Percentiles rank a stretch among this genome's conserved stretches.
Evolutionary conservation across 2,329 filamentous ascomycete species (phyloP).

Genomic region (Ceratocystiopsis sp.): DNA sequence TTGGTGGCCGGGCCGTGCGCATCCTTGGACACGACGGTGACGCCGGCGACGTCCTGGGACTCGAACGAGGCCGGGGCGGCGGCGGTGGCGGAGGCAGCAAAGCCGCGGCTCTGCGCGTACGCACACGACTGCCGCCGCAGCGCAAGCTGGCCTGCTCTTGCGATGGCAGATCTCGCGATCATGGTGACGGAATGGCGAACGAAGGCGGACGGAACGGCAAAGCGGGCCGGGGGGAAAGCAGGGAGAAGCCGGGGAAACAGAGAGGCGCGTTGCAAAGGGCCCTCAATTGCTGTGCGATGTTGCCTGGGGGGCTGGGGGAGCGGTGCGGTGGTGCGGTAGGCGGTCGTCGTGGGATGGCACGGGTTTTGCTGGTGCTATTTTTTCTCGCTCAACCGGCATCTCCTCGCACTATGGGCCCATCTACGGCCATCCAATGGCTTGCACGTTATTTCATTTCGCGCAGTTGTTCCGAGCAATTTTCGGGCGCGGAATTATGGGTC

Average conservation of each 20-base stretch:
- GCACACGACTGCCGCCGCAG: slow-evolving; percentile 40
- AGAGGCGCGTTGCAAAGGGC: too few relatives aligned
- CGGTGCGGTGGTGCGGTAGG: too few relatives aligned
- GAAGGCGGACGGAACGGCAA: too few relatives aligned
- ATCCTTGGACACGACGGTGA: slow-evolving; percentile 89
- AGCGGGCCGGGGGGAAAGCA: too few relatives aligned
- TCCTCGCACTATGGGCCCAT: too few relatives aligned
- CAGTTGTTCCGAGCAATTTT: slow-evolving; percentile 13
- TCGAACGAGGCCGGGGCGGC: slow-evolving; percentile 67
- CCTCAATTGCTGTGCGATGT: too few relatives aligned
- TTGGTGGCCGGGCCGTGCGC: slow-evolving; percentile 76
- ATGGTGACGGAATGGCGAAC: slow-evolving; percentile 17
- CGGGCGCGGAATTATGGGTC: slow-evolving; percentile 3
- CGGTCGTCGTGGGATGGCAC: too few relatives aligned
- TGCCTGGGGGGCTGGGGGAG: too few relatives aligned
- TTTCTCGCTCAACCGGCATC: not conserved
- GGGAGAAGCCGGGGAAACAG: not conserved
- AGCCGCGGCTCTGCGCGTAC: slow-evolving; percentile 32
- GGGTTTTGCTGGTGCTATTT: slow-evolving; percentile 7
- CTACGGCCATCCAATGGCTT: slow-evolving; percentile 15
- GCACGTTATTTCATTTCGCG: slow-evolving; percentile 12
- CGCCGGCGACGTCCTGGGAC: slow-evolving; percentile 64
- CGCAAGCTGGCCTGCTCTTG: slow-evolving; percentile 40
- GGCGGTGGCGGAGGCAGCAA: slow-evolving; percentile 27
- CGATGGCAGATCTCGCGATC: slow-evolving; percentile 44